Percentiles rank a stretch among this genome's conserved stretches.
phyloP scores from a whole-genome alignment of 2,329 filamentous ascomycete genomes.

The Parafenestella ontariensis region DNA sequence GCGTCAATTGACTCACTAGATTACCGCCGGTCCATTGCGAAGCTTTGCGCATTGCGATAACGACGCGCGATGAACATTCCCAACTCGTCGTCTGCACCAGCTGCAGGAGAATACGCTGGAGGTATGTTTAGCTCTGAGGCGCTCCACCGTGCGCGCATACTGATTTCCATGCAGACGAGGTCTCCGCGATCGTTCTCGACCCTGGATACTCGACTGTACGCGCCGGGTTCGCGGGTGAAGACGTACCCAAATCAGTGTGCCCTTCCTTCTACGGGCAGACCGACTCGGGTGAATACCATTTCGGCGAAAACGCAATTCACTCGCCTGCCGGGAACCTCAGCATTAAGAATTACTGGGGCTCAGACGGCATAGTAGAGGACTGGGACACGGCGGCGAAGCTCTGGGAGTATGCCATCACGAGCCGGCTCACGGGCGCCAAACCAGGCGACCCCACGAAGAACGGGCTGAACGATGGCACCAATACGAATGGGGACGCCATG shows the following conservation, averaged over 20 bases:
- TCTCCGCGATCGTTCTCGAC: slow-evolving; percentile 95
- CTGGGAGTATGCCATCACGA: slow-evolving; percentile 93
- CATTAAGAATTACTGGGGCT: slow-evolving; percentile 89
- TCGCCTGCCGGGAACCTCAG: slow-evolving; percentile 78
- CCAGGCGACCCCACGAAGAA: slow-evolving; percentile 75
- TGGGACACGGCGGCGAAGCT: slow-evolving; percentile 90
- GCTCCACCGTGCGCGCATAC: slow-evolving; percentile 8
- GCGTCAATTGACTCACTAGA: slow-evolving; percentile 30
- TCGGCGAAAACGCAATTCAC: slow-evolving; percentile 89
- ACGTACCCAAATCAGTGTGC: slow-evolving; percentile 91
- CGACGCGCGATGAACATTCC: slow-evolving; percentile 44
- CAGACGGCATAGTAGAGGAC: slow-evolving; percentile 90
- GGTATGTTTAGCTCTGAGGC: slow-evolving; percentile 34
- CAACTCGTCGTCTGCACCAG: slow-evolving; percentile 49
- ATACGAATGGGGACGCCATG: slow-evolving; percentile 63
- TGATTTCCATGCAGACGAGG: slow-evolving; percentile 74
- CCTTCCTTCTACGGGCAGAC: slow-evolving; percentile 83
- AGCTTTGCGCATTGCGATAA: slow-evolving; percentile 18
- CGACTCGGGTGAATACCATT: slow-evolving; percentile 65
- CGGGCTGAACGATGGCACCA: slow-evolving; percentile 72
- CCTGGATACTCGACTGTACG: slow-evolving; percentile 90
- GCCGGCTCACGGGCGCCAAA: slow-evolving; percentile 80
- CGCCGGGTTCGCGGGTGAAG: slow-evolving; percentile 96
- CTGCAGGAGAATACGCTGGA: slow-evolving; percentile 56
- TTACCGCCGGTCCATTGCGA: background rate